Conservation (phyloP, 163 green algal genomes). For the Volvox carteri region DNA sequence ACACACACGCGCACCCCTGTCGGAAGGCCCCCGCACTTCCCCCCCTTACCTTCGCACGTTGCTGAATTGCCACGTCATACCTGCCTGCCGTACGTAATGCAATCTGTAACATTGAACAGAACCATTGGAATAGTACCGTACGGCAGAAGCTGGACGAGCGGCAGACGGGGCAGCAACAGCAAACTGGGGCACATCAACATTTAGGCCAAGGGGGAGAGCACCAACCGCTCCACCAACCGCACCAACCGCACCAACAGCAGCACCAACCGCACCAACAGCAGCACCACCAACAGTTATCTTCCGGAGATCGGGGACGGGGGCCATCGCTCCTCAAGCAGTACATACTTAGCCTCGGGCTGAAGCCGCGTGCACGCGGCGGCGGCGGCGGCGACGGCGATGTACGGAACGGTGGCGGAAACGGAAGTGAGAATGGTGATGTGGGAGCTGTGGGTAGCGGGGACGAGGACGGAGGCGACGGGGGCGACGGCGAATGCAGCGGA, state of each 20-base stretch:
- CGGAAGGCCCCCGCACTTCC: too few species aligned
- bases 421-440: too few species aligned
- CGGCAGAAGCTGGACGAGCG: conserved; percentile 8
- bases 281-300: not conserved
- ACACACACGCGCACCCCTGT: too few species aligned
- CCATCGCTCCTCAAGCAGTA: not conserved
- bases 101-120: too few species aligned
- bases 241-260: not conserved
- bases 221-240: not conserved
- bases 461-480: too few species aligned
- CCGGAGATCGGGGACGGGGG: not conserved
- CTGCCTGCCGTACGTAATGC: too few species aligned
- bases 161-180: not conserved
- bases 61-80: too few species aligned
- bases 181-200: too few species aligned
- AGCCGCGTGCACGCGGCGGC: not conserved
- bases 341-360: conserved; percentile 25
- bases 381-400: not conserved
- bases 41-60: too few species aligned
- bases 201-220: too few species aligned
- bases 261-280: not conserved
- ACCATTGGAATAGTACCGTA: conserved; percentile 51
- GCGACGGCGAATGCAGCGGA: not conserved
- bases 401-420: not conserved
- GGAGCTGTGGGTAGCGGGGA: too few species aligned